phyloP scores from a whole-genome alignment of 192 early-diverging fungal genomes.

The Podila verticillata region DNA sequence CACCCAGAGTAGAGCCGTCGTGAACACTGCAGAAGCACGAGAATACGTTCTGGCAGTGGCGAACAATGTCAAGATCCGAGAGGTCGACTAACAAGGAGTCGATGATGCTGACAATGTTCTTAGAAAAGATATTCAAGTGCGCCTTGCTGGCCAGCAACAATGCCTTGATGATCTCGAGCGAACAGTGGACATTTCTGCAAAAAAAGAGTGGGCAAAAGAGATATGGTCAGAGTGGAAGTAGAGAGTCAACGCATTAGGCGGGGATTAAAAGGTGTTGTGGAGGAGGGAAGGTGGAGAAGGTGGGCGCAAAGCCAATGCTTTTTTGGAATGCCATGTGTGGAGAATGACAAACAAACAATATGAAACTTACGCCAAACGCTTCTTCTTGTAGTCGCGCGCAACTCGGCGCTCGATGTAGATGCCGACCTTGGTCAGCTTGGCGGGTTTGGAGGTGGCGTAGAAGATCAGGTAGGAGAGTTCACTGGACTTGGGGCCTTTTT shows the following conservation, averaged over 20 bases:
- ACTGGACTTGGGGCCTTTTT: conserved; percentile 76
- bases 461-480: conserved; percentile 89
- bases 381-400: conserved; percentile 69
- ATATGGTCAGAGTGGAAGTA: no score
- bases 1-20: conserved; percentile 73
- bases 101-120: conserved; percentile 79
- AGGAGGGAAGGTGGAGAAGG: conserved; percentile 8
- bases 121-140: conserved; percentile 86
- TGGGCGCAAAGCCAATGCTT: not conserved
- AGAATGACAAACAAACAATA: not conserved
- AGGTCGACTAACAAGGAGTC: conserved; percentile 45
- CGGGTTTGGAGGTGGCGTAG: conserved; percentile 88
- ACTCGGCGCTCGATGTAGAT: conserved; percentile 79
- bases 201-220: not conserved
- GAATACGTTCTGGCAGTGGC: conserved; percentile 44
- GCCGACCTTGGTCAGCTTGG: conserved; percentile 92
- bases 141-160: conserved; percentile 76
- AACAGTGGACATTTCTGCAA: conserved; percentile 69
- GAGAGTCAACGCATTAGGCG: no score
- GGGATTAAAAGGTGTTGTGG: no score
- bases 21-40: conserved; percentile 82
- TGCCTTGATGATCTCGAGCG: conserved; percentile 78
- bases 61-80: conserved; percentile 39
- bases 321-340: no score
- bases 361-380: conserved; percentile 67